Base-by-base conservation (phyloP, 2,329 filamentous ascomycete genomes). In the Claviceps lovelessii region DNA sequence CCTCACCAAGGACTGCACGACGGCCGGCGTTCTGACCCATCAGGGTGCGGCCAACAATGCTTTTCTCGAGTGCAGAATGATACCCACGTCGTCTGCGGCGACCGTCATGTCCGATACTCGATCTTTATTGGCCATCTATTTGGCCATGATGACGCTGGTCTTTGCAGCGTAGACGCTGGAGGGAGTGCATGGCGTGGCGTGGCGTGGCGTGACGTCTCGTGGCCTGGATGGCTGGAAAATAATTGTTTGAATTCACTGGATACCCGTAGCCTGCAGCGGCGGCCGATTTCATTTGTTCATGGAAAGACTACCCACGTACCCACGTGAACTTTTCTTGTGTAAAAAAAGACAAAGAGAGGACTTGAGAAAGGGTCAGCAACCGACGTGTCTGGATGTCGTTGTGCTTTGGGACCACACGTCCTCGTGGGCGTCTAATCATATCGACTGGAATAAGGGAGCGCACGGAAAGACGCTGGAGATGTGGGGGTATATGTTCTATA, bases 11-110 rank as follows among this genome's bases (percentile, higher is more conserved):
- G 58, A 68, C 11, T 75, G 80, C 59, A 59, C 73, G 56, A 72
- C 76, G 41, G 81, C 79, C n/a, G 81, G 80, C 45, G 70, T 75
- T 47, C 83, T 86, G 57, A 85, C 83, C 1, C 83, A 86, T 62
- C 54, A 48, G 33, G 56, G 51, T 15, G 47, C 56, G 33, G 51
- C 7, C 6, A 49, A 51, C 19, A 57, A 57, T 15, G 48, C 46
- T n/a, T 57, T 57, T 19, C 46, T 44, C 41, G 51, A 53, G 42
- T 57, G 56, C 47, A 44, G 15, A 9, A 29, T 55, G 17, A 57
- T 51, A 35, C 15, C 42, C 2, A 45, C 55, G 5, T 33, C 52
- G 33, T 8, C 49, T 31, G 19, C 55, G 3, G 17, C 49, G 7
- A n/a, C 35, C 17, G 19, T 29, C 19, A n/a, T 31, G 8, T 23